Base-by-base conservation (phyloP, 2,329 filamentous ascomycete genomes). In the Xylaria sp. region DNA sequence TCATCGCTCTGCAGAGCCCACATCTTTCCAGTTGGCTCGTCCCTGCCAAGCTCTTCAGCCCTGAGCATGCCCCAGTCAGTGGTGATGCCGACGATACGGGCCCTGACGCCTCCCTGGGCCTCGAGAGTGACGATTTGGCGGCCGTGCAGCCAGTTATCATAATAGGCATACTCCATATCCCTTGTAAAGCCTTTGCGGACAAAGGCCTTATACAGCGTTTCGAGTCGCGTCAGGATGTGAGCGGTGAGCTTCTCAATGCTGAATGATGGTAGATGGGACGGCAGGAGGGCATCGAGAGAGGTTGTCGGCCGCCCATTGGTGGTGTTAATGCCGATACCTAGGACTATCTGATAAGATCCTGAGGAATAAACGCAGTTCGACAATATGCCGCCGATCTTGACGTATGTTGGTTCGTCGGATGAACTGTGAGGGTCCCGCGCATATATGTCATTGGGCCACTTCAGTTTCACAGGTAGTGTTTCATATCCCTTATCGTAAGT, bases 361-460 rank as follows among this genome's bases (percentile, higher is more conserved):
- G 87, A 85, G 5, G 87, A 87, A 81, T 96, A 98, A 65, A 89
- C 89, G 69, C 92, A 96, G 77, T 97, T 97, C 6, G 97, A 92
- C 2, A 98, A 86, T 69, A 99, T 96, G 5, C 96, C 96, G 60
- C 93, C 93, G 61, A 99, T 94, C 76, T 99, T 99, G 71, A 94
- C 90, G 72, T 96, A 96, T 2, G 81, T 76, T 0, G 80, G 77
- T 1, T 81, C 74, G 11, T 82, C 79, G 2, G 77, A 73, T 1
- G 81, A 78, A 1, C 83, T 84, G 60, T 79, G 82, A 5, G 86
- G 92, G 74, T 93, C 90, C 25, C 87, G 83, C 0, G 90, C 90
- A 75, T 93, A 95, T 61, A 99, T 92, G 76, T 99, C 96, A 74
- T 99, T 99, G 11, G 96, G 96, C 96, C 96, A 99, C 79, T 99